Percentiles rank a stretch among this genome's conserved stretches.
phyloP scores from a whole-genome alignment of 345 rosid genomes.

The Aethionema arabicum region DNA sequence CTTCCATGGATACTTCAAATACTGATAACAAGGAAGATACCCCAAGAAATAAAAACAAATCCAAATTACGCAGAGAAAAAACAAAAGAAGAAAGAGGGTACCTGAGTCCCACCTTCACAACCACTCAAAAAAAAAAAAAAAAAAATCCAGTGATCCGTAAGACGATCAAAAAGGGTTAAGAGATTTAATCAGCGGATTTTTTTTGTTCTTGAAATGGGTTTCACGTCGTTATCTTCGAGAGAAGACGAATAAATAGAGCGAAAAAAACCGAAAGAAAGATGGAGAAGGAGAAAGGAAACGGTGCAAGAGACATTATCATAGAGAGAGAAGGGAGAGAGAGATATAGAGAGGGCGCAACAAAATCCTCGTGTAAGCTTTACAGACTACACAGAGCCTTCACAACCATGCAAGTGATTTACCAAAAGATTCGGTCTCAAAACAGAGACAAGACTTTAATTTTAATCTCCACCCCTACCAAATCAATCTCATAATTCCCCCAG shows the following conservation, averaged over 20 bases:
- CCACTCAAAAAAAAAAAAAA: conserved; percentile 8
- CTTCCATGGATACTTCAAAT: not conserved
- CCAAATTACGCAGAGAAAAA: conserved; percentile 27
- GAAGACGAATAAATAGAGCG: conserved; percentile 30
- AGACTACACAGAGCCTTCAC: conserved; percentile 45
- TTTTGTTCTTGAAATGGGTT: conserved; percentile 30
- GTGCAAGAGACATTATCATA: conserved; percentile 19
- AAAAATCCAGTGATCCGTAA: conserved; percentile 28
- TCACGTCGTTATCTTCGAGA: conserved; percentile 36
- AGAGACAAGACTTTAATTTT: conserved; percentile 24
- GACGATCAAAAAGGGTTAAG: not conserved
- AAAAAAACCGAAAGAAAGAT: conserved; percentile 22
- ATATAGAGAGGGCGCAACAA: conserved; percentile 41
- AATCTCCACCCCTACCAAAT: not conserved
- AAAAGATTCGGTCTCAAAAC: conserved; percentile 29
- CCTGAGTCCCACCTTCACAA: conserved; percentile 38
- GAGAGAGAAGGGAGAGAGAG: conserved; percentile 22
- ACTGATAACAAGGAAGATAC: not conserved
- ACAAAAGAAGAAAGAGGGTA: conserved; percentile 24
- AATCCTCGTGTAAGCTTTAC: conserved; percentile 61
- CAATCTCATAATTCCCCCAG: conserved; percentile 17
- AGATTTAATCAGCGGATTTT: not conserved
- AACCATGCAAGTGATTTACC: conserved; percentile 61
- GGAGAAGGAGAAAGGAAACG: conserved; percentile 9
- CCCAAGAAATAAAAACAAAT: conserved; percentile 12